Percentiles rank a stretch among this genome's conserved stretches.
phyloP scores from a whole-genome alignment of 2,329 filamentous ascomycete species.

The Aureobasidium mangrovei region DNA sequence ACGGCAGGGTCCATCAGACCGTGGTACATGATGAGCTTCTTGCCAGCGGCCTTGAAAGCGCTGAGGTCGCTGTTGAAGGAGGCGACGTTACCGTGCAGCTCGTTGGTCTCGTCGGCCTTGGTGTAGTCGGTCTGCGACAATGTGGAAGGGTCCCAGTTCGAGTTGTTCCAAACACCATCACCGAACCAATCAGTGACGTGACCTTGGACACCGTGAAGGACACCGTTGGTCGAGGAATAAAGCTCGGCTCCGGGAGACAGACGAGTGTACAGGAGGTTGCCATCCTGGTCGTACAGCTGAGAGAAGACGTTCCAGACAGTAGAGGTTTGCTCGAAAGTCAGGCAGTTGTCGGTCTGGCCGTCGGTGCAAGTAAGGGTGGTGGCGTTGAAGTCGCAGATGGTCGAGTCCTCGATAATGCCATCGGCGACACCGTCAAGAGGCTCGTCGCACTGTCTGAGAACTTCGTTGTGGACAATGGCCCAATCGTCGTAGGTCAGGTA shows the following conservation, averaged over 20 bases:
- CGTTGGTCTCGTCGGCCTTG: slow-evolving; percentile 28
- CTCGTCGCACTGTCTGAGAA: slow-evolving; percentile 44
- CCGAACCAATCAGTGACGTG: slow-evolving; percentile 43
- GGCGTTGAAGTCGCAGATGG: slow-evolving; percentile 36
- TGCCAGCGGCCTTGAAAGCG: slow-evolving; percentile 32
- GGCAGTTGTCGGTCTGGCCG: slow-evolving; percentile 31
- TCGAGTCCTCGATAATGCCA: slow-evolving; percentile 40
- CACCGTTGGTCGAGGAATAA: slow-evolving; percentile 28
- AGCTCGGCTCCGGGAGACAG: slow-evolving; percentile 42
- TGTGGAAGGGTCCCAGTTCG: slow-evolving; percentile 33
- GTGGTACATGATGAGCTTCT: slow-evolving; percentile 38
- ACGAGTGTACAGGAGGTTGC: slow-evolving; percentile 42
- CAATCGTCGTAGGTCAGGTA: slow-evolving; percentile 35
- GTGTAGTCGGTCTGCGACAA: slow-evolving; percentile 35
- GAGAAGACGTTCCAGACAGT: slow-evolving; percentile 37
- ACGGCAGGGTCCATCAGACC: slow-evolving; percentile 39
- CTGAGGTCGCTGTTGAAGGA: slow-evolving; percentile 28
- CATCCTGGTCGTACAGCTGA: slow-evolving; percentile 35
- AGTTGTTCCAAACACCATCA: slow-evolving; percentile 41
- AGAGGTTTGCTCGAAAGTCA: slow-evolving; percentile 36
- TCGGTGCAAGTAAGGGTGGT: slow-evolving; percentile 31
- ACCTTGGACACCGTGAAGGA: slow-evolving; percentile 36
- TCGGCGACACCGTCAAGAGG: slow-evolving; percentile 40
- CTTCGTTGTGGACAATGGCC: slow-evolving; percentile 34
- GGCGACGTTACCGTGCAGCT: slow-evolving; percentile 28